phyloP scores from a whole-genome alignment of 257 asterid species.

The Capsicum chinense region DNA sequence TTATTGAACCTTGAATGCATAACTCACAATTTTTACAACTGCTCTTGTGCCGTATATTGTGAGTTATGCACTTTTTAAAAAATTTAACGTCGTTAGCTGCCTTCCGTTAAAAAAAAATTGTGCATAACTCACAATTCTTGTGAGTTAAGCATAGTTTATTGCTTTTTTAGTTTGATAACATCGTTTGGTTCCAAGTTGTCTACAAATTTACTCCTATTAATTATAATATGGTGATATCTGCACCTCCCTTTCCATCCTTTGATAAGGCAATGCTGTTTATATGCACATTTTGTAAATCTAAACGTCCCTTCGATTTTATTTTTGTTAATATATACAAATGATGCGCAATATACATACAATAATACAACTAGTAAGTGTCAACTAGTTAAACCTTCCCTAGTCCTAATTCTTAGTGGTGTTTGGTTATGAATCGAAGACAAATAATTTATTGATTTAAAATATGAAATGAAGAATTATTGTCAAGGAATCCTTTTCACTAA shows the following conservation, averaged over 20 bases:
- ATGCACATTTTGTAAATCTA: neutral
- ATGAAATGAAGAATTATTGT: neutral
- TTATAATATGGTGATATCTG: neutral
- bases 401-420: neutral
- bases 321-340: neutral
- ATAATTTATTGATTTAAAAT: neutral
- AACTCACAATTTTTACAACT: too few relatives aligned
- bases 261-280: neutral
- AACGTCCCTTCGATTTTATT: neutral
- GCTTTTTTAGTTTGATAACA: too few relatives aligned
- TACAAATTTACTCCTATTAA: neutral
- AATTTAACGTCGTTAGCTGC: too few relatives aligned
- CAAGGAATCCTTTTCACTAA: neutral
- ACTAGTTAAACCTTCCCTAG: neutral
- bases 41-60: too few relatives aligned
- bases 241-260: neutral
- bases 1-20: too few relatives aligned
- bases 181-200: too few relatives aligned
- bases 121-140: too few relatives aligned
- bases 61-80: too few relatives aligned
- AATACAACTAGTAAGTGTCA: constrained; percentile 13
- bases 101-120: too few relatives aligned
- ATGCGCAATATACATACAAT: neutral
- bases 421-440: neutral
- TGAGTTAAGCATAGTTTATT: too few relatives aligned